Base-by-base conservation (phyloP, 163 green algal species). In the Botryococcus braunii region DNA sequence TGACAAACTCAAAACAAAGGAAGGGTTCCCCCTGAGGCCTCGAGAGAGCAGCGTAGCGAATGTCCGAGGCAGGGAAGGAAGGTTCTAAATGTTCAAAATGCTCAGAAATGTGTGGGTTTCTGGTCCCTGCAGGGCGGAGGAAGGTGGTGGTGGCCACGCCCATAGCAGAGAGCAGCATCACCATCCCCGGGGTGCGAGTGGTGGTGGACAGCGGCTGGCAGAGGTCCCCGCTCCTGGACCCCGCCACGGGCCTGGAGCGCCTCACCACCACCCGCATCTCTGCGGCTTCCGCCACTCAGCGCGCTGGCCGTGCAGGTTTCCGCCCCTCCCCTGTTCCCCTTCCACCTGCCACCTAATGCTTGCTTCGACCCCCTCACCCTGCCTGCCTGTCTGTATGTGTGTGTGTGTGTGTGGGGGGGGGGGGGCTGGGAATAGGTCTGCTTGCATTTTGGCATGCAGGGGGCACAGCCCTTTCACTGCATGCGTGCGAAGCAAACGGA, bases 281-380 rank as follows among this genome's bases (percentile, higher is more conserved):
- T 27, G 5, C 71, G 49, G 75, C 79, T 2, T 82, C 76, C 0
- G 82, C 82, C 2, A 79, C 85, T 17, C 82, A 89, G 72, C 63
- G 82, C 0, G 36, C 65, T 0, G 82, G 82, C 7, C 75, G 82
- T n/a, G 82, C 82, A 4, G 82, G 82, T 34, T 27, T 37, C 7
- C 17, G 50, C 50, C 17, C 7, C 21, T 61, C 25, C 11, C 34
- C 25, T 37, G 50, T 25, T 13, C 34, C 11, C 7, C 50, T 61
- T 25, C 50, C 17, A 27, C 50, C 17, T 61, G 50, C 21, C 34
- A 27, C 17, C 7, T 17, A 61, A 17, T n/a, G n/a, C 50, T 61
- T 61, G 17, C 17, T 61, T 7, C 31, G 50, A 25, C 50, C 34
- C 17, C 17, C 17, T 34, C 17, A 37, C 46, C 21, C 17, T 55